Percentiles rank a stretch among this genome's conserved stretches.
Evolutionary conservation across 768 basidiomycete genomes (phyloP).

Genomic region (Mycena alexandri): DNA sequence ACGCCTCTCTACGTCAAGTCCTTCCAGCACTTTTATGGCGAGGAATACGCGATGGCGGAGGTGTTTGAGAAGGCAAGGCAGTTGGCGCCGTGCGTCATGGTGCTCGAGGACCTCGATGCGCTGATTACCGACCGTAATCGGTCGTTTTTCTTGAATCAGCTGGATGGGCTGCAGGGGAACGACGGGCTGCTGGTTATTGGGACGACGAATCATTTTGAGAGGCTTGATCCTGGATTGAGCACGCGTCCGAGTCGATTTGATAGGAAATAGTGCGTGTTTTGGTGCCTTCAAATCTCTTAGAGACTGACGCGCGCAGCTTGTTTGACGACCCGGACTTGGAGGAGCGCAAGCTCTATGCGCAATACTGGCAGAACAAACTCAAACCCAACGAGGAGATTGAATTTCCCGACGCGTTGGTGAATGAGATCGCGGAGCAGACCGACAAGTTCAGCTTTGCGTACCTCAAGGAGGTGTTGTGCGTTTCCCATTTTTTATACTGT

Average conservation of each 20-base stretch:
- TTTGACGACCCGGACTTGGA: too few species aligned
- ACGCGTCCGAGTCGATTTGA: slow-evolving; percentile 89
- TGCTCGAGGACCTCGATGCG: slow-evolving; percentile 75
- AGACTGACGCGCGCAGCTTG: neutral
- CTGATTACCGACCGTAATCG: slow-evolving; percentile 83
- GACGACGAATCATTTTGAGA: slow-evolving; percentile 88
- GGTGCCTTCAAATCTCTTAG: too few species aligned
- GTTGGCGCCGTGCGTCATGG: slow-evolving; percentile 73
- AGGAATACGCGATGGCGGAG: slow-evolving; percentile 73
- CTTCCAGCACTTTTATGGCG: slow-evolving; percentile 65
- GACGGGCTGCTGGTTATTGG: slow-evolving; percentile 84
- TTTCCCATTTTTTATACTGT: slow-evolving; percentile 27
- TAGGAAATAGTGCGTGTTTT: slow-evolving; percentile 76
- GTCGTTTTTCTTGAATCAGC: slow-evolving; percentile 90
- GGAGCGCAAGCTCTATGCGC: too few species aligned
- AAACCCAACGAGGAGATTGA: too few species aligned
- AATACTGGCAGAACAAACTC: too few species aligned
- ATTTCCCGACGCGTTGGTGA: too few species aligned
- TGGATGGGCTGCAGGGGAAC: slow-evolving; percentile 85
- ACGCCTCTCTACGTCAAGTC: slow-evolving; percentile 86
- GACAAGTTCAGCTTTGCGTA: too few species aligned
- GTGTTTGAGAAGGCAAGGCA: slow-evolving; percentile 82
- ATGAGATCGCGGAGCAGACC: too few species aligned
- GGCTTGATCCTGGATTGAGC: slow-evolving; percentile 82
- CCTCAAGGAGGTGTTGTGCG: slow-evolving; percentile 66